Base-by-base conservation (phyloP, 768 basidiomycete species). In the Suillus alpinus region DNA sequence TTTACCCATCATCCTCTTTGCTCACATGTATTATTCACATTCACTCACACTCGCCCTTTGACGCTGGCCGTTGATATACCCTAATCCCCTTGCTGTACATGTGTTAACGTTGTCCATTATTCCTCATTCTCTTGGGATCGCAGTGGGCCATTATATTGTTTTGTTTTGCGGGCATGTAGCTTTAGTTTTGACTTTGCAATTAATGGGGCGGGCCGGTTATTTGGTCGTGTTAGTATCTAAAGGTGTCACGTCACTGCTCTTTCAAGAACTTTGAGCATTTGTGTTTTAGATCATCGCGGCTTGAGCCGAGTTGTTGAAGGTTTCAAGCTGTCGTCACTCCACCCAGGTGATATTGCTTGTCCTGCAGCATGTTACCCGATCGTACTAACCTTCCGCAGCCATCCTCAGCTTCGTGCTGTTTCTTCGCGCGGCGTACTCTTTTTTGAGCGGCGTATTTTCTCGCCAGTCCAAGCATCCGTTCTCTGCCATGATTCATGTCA, bases 401-500 rank as follows among this genome's bases (percentile, higher is more conserved):
- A 67, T 65, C 37, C 29, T 75, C 73, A 70, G 73, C 73, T 66
- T 73, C 12, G 72, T 69, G 73, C 73, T 73, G 73, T 31, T 66
- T 55, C 65, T 75, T 53, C 67, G 72, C 61, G 72, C 65, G 50
- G 53, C 51, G 6, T 29, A 69, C 59, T 66, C 68, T 61, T 64
- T 73, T 57, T 5, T 66, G 16, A 31, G 57, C 57, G 56, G 20
- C 44, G 63, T 59, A 50, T 63, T 51, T 58, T 41, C 32, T 32
- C 9, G 12, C 23, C 39, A 47, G 23, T 58, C 51, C 18, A 50
- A 62, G 26, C 58, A 52, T 29, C 62, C 62, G 16, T 63, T 66
- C 32, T 26, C 64, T 60, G 72, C 75, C 69, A 79, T 75, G 72
- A 67, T 81, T 36, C 68, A 71, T 62, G 78, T 83, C 60, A 84